Percentiles rank a stretch among this genome's conserved stretches.
These are phyloP conservation scores for Thermothelomyces thermophilus DNA, from an alignment of 2,329 filamentous ascomycete genomes.

Conservation along the genomic window DNA sequence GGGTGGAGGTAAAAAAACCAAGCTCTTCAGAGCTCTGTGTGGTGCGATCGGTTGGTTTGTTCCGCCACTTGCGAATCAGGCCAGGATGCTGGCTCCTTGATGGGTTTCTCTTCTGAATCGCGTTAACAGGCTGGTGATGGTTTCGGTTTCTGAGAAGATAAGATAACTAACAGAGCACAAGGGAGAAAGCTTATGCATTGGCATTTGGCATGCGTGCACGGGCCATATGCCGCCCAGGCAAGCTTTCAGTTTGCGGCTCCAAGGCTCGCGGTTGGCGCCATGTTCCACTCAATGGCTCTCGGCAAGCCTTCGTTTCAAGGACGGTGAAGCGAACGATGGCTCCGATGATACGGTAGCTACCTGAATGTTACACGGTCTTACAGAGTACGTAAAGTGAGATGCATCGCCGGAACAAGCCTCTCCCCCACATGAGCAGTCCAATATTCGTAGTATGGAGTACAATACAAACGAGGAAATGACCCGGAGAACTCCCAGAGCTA, in stretches of 20 bases:
- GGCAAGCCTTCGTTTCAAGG: not conserved
- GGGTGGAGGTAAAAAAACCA: too few relatives aligned
- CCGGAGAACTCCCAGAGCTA: slow-evolving; percentile 1
- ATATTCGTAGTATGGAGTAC: not conserved
- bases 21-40: too few relatives aligned
- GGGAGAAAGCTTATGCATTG: not conserved
- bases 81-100: not conserved
- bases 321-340: not conserved
- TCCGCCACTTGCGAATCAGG: too few relatives aligned
- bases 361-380: not conserved
- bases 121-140: not conserved
- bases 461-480: slow-evolving; percentile 7
- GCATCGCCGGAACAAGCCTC: not conserved
- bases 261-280: not conserved
- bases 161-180: not conserved
- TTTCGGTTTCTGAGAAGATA: not conserved
- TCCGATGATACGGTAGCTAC: not conserved
- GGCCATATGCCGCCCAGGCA: not conserved
- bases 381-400: not conserved
- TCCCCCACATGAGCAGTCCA: not conserved
- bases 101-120: too few relatives aligned
- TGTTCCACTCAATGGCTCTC: not conserved
- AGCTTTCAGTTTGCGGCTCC: not conserved
- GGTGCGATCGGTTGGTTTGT: not conserved
- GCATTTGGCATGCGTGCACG: not conserved